Percentiles rank a stretch among this genome's conserved stretches.
phyloP scores from a whole-genome alignment of 2,329 filamentous ascomycete genomes.

The Cryphonectria nitschkei region DNA sequence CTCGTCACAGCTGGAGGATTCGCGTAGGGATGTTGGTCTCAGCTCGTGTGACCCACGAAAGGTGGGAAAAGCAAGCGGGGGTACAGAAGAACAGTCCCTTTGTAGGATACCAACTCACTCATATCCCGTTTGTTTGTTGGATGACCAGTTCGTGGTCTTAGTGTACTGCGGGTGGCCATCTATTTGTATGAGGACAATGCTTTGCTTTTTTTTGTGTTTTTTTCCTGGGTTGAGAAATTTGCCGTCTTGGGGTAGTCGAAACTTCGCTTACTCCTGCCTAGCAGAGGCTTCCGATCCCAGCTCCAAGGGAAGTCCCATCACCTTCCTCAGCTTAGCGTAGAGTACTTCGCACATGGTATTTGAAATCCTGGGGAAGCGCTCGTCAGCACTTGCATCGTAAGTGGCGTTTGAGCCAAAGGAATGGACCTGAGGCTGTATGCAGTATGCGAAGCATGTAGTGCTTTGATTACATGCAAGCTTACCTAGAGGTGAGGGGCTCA shows the following conservation, averaged over 20 bases:
- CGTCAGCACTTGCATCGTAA: not conserved
- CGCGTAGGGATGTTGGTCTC: not conserved
- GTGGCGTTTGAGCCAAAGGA: not conserved
- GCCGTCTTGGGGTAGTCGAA: not conserved
- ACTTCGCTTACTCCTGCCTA: not conserved
- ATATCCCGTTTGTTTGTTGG: not conserved
- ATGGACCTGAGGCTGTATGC: too few relatives aligned
- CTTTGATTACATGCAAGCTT: not conserved
- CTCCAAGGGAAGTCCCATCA: not conserved
- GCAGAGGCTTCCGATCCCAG: not conserved
- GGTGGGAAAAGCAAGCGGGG: not conserved
- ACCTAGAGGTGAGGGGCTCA: not conserved
- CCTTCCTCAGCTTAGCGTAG: not conserved
- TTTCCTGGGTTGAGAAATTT: not conserved
- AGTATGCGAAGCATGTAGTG: not conserved
- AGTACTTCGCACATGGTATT: not conserved
- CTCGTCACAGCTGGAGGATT: not conserved
- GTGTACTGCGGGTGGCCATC: not conserved
- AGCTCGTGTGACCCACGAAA: not conserved
- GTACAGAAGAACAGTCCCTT: not conserved
- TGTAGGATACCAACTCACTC: not conserved
- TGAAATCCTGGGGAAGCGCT: not conserved
- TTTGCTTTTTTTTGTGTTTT: too few relatives aligned
- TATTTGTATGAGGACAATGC: not conserved
- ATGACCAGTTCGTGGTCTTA: not conserved